These are phyloP conservation scores for Ceratocystis smalleyi DNA, from an alignment of 2,329 filamentous ascomycete species.

Conservation along the genomic window DNA sequence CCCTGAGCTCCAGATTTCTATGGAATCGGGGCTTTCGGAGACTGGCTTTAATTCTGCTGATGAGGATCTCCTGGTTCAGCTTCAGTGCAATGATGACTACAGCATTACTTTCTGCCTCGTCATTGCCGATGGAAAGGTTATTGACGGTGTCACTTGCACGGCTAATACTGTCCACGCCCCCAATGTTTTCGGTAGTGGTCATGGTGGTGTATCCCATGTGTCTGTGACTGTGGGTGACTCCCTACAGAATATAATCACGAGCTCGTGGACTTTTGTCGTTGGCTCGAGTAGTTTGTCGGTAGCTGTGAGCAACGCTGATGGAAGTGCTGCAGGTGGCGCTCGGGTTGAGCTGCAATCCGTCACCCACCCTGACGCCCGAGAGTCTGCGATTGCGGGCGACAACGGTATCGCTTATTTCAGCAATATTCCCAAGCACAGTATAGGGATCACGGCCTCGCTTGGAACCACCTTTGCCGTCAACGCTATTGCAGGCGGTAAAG, in stretches of 20 bases:
- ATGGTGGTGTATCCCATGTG: slow-evolving; percentile 9
- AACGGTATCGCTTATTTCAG: slow-evolving; percentile 6
- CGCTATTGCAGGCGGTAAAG: slow-evolving; percentile 10
- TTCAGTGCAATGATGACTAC: slow-evolving; percentile 3
- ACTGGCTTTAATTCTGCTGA: slow-evolving; percentile 4
- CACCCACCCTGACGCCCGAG: slow-evolving; percentile 9
- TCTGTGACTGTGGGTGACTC: slow-evolving; percentile 9
- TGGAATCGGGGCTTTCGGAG: slow-evolving; percentile 5
- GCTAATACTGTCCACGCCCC: slow-evolving; percentile 6
- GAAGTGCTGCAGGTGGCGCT: slow-evolving; percentile 1
- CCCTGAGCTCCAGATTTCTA: slow-evolving; percentile 7
- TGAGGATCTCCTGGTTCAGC: neutral
- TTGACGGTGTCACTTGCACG: slow-evolving; percentile 2
- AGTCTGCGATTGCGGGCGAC: neutral
- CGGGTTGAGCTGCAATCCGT: slow-evolving; percentile 2
- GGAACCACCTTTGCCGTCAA: slow-evolving; percentile 4
- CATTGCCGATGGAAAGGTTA: slow-evolving; percentile 8
- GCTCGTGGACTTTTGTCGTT: slow-evolving; percentile 12
- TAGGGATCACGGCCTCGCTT: slow-evolving; percentile 10
- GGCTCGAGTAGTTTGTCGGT: neutral
- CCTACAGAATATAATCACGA: slow-evolving; percentile 8
- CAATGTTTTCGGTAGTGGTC: neutral
- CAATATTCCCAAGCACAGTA: slow-evolving; percentile 9
- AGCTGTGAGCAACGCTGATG: slow-evolving; percentile 8
- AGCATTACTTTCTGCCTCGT: slow-evolving; percentile 6